Conservation (phyloP, 164 flowering plant species). For the Aristolochia contorta region DNA sequence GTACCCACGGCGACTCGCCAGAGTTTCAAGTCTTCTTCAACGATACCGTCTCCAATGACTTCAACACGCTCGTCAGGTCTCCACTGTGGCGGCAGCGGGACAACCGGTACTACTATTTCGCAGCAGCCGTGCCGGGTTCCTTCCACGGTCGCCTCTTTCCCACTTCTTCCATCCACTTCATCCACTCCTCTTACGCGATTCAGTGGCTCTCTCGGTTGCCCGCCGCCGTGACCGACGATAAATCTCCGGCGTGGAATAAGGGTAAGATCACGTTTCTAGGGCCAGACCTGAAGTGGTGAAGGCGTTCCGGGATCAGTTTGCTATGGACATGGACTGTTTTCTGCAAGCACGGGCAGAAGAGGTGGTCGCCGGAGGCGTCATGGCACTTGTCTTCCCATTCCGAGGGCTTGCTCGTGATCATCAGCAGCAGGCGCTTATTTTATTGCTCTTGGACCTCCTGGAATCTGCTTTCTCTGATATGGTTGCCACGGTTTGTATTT, state of each 20-base stretch:
- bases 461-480: slow-evolving; percentile 2
- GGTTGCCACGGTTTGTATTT: neutral
- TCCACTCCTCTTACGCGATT: slow-evolving; percentile 13
- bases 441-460: neutral
- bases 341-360: too few species aligned
- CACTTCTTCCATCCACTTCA: slow-evolving; percentile 11
- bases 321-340: too few species aligned
- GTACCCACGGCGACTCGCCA: neutral
- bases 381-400: too few species aligned
- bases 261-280: slow-evolving; percentile 4
- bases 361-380: too few species aligned
- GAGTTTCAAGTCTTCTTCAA: slow-evolving; percentile 3
- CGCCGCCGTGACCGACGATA: too few species aligned
- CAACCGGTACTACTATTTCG: neutral
- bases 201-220: neutral
- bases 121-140: too few species aligned
- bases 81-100: neutral
- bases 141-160: slow-evolving; percentile 8
- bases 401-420: neutral
- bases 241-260: too few species aligned
- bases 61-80: slow-evolving; percentile 3
- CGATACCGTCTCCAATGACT: neutral
- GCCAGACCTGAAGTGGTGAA: too few species aligned
- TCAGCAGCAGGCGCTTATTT: neutral
- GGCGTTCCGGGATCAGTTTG: too few species aligned